Base-by-base conservation (phyloP, 306 rosid genomes). In the Cyclanthera cordifolia region DNA sequence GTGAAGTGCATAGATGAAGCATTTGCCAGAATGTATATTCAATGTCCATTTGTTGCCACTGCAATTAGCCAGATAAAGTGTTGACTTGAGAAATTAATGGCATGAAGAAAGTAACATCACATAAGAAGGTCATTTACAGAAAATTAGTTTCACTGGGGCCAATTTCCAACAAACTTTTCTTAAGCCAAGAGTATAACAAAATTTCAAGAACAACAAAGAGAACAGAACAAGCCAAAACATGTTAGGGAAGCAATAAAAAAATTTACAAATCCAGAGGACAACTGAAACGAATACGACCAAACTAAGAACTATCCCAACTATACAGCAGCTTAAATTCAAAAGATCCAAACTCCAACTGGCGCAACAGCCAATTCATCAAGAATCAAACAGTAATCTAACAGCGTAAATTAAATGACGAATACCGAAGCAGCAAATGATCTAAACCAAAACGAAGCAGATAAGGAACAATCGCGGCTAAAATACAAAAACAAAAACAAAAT, bases 31-130 rank as follows among this genome's bases (percentile, higher is more conserved):
- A 94, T 6, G 96, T 88, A 78, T 90, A 94, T 67, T 94, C 99
- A 77, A 94, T n/a, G 72, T 94, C 99, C 99, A 94, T 94, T 90
- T 94, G 97, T 81, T 85, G 97, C 99, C 99, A 94, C 99, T 94
- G 72, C 76, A 86, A 77, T 63, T 50, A 71, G 63, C 56, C 69
- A 73, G 24, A 24, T 66, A 46, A 66, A 66, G 71, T 24, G 41
- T 43, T 43, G 41, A 55, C 53, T 45, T 47, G 14, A 27, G 20
- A 61, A 75, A 55, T 52, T 21, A 10, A 57, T 57, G 75, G 72
- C 59, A 63, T 21, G 43, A 73, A 72, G 61, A 53, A 37, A 77
- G 37, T 34, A 53, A 13, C 49, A 7, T 13, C 41, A 46, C n/a
- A 47, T 45, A 28, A 66, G 54, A 66, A 66, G 71, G 23, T 9